A percentile compares a stretch with the other conserved stretches of the same genome.
These are phyloP conservation scores for Leccinum subrobustum DNA, from an alignment of 1,284 basidiomycete genomes.

Conservation along the genomic window DNA sequence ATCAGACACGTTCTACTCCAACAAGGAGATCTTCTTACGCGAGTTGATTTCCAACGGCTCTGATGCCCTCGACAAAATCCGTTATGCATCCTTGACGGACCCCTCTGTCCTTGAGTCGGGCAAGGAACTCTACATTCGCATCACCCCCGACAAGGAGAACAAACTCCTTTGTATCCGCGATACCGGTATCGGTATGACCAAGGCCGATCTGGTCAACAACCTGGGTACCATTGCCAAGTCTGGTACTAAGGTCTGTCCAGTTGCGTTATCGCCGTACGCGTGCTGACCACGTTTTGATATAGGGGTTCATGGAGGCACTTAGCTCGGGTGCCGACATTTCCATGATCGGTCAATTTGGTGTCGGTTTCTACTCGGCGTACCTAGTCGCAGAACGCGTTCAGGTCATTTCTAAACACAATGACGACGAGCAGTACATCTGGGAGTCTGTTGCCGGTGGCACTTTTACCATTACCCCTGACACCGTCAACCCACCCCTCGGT, in stretches of 20 bases:
- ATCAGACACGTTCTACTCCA: conserved; percentile 94
- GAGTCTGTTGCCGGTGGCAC: conserved; percentile 99
- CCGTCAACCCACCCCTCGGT: conserved; percentile 84
- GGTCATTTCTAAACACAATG: conserved; percentile 99
- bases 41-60: conserved; percentile 92
- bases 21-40: conserved; percentile 98
- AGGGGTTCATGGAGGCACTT: conserved; percentile 98
- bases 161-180: conserved; percentile 92
- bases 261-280: conserved; percentile 1
- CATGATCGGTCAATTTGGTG: conserved; percentile 95
- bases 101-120: conserved; percentile 82
- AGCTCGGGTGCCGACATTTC: conserved; percentile 96
- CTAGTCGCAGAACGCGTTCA: conserved; percentile 98
- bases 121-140: conserved; percentile 91
- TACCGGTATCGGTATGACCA: conserved; percentile 99
- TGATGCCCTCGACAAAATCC: conserved; percentile 97
- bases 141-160: conserved; percentile 95
- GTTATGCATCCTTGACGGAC: conserved; percentile 91
- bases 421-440: conserved; percentile 99
- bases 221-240: conserved; percentile 99
- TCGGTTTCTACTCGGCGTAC: conserved; percentile 99
- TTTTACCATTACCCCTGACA: conserved; percentile 98
- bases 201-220: conserved; percentile 98
- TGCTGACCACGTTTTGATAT: conserved; percentile 15
- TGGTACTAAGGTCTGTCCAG: conserved; percentile 71